Base-by-base conservation (phyloP, 1,139 yeast species). In the Scheffersomyces stambukii region DNA sequence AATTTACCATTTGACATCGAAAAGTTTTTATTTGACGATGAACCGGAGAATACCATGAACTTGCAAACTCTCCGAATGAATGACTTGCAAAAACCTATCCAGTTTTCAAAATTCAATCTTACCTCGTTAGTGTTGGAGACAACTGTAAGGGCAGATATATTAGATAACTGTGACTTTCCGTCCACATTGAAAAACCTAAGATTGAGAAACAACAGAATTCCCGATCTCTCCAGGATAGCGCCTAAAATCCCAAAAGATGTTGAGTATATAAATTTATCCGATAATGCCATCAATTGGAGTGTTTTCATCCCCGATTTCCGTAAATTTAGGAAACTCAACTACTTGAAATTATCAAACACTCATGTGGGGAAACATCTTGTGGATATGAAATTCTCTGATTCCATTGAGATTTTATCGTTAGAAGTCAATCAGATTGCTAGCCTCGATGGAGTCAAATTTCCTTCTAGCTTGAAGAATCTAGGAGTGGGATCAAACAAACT, bases 261-360 rank as follows among this genome's bases (percentile, higher is more conserved):
- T 12, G 30, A 28, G 12, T 31, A 31, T 13, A 31, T 54, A 16
- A 38, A 37, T 23, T 23, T 52, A n/a, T 42, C 54, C 2, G 41
- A 49, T 31, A 54, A 53, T 34, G 54, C 54, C 1, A 45, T 52
- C n/a, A 39, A 42, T 23, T 54, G 60, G 60, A 22, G 20, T 5
- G 13, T 20, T 5, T 24, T 21, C 25, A 16, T 31, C 7, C 37
- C 38, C 8, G 24, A 28, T 12, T 37, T 39, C 19, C 17, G 16
- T 15, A 24, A 36, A 19, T 35, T 54, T 16, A 11, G 27, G 2
- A 31, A 38, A 6, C 31, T 54, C 16, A 33, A 27, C 8, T 29
- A 33, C 24, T 36, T 53, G 8, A 43, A 44, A 20, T 30, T 53
- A 10, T 37, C 43, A 11, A 43, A 50, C 28, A 50, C 57, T 4